These are phyloP conservation scores for Malus hybrid DNA, from an alignment of 331 rosid genomes.

Conservation along the genomic window DNA sequence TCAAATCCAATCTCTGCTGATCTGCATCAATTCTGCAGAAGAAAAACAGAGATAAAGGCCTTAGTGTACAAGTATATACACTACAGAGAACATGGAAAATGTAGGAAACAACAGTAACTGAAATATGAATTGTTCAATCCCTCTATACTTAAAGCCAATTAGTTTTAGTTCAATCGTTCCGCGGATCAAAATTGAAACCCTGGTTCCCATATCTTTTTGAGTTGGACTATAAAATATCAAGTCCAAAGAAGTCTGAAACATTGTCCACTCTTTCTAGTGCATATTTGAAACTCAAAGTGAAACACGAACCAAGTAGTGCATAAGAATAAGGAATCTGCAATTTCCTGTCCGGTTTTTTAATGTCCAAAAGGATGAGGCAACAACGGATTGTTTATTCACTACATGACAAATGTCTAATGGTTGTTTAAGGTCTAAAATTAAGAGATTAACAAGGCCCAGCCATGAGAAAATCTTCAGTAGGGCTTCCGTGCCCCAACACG, in stretches of 20 bases:
- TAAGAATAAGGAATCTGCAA: no score
- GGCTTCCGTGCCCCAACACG: no score
- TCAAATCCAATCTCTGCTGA: neutral
- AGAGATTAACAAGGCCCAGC: no score
- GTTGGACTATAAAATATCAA: neutral
- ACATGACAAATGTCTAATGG: no score
- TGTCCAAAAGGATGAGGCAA: no score
- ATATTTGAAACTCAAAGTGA: neutral
- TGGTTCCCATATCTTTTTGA: neutral
- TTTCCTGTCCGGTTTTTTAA: no score
- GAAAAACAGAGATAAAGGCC: no score
- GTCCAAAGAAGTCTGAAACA: neutral
- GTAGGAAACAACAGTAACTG: neutral
- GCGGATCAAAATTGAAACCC: neutral
- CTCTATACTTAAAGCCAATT: neutral
- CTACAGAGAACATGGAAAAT: neutral
- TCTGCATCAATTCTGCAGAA: neutral
- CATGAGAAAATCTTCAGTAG: no score
- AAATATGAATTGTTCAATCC: no score
- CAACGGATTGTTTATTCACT: no score
- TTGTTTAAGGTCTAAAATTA: no score
- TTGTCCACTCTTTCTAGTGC: neutral
- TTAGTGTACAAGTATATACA: neutral
- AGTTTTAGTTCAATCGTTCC: neutral
- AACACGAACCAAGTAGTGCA: no score